These are phyloP conservation scores for Trichoderma sp. DNA, from an alignment of 2,329 filamentous ascomycete genomes.

Conservation along the genomic window DNA sequence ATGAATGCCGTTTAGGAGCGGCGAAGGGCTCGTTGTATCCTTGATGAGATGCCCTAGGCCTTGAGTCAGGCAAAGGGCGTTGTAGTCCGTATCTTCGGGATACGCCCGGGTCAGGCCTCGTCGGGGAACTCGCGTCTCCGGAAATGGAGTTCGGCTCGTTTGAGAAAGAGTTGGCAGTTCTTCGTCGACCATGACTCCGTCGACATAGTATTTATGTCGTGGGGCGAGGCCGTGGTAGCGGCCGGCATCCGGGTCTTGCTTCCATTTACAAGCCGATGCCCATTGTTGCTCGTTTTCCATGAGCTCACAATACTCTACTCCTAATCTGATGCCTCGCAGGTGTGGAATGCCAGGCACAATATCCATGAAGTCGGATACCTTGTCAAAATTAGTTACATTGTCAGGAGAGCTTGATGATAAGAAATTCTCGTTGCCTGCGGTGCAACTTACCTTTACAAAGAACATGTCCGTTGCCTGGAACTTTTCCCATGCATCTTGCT, in stretches of 20 bases:
- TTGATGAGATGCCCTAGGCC: constrained; percentile 56
- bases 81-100: constrained; percentile 59
- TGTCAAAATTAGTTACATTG: neutral
- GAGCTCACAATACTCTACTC: constrained; percentile 61
- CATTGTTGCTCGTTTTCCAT: constrained; percentile 53
- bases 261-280: constrained; percentile 56
- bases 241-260: constrained; percentile 55
- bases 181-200: constrained; percentile 56
- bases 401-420: neutral
- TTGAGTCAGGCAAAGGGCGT: constrained; percentile 56
- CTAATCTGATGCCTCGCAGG: constrained; percentile 55
- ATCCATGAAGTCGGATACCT: constrained; percentile 64
- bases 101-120: constrained; percentile 55
- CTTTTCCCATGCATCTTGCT: constrained; percentile 51
- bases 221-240: constrained; percentile 57
- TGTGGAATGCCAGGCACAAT: constrained; percentile 60
- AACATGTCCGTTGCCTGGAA: constrained; percentile 64
- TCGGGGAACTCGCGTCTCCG: constrained; percentile 56
- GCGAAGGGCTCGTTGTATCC: constrained; percentile 44
- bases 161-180: constrained; percentile 48
- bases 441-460: constrained; percentile 60
- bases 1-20: constrained; percentile 48
- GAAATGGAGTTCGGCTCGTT: constrained; percentile 56
- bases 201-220: constrained; percentile 58
- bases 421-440: neutral